phyloP scores from a whole-genome alignment of 2,329 filamentous ascomycete genomes.

The Diaporthe sp. region DNA sequence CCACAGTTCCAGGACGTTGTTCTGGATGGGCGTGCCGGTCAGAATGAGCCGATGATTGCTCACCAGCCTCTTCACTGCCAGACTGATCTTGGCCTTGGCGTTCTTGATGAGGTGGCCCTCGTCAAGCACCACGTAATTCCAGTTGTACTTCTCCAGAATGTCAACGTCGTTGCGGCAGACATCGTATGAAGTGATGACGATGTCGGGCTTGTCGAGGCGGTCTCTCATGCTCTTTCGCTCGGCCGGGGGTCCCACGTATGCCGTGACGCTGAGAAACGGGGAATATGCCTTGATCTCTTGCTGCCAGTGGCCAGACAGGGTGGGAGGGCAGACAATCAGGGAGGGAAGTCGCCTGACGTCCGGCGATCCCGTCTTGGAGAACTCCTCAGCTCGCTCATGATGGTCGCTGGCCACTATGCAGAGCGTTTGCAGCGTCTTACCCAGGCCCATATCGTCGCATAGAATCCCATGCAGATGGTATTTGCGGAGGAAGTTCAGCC shows the following conservation, averaged over 20 bases:
- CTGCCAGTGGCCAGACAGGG: slow-evolving; percentile 97
- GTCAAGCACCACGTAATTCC: slow-evolving; percentile 98
- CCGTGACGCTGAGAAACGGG: slow-evolving; percentile 88
- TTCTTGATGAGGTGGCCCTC: slow-evolving; percentile 99
- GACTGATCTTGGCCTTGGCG: slow-evolving; percentile 93
- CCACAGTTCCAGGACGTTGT: slow-evolving; percentile 97
- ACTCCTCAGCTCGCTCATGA: slow-evolving; percentile 92
- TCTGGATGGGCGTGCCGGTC: slow-evolving; percentile 96
- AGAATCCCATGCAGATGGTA: slow-evolving; percentile 98
- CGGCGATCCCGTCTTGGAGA: slow-evolving; percentile 79
- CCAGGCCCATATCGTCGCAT: slow-evolving; percentile 98
- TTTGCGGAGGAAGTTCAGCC: slow-evolving; percentile 97
- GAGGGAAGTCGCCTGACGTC: slow-evolving; percentile 87
- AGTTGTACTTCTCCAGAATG: slow-evolving; percentile 81
- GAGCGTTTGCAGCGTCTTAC: slow-evolving; percentile 95
- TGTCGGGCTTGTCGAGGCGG: slow-evolving; percentile 80
- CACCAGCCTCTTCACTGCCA: slow-evolving; percentile 87
- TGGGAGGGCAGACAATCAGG: slow-evolving; percentile 95
- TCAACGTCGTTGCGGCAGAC: slow-evolving; percentile 97
- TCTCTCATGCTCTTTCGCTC: slow-evolving; percentile 80
- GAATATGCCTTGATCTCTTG: slow-evolving; percentile 97
- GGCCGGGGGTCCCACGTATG: slow-evolving; percentile 89
- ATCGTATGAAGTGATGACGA: slow-evolving; percentile 98
- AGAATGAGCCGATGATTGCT: slow-evolving; percentile 97
- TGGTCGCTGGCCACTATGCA: slow-evolving; percentile 99